phyloP scores from a whole-genome alignment of 208 protist genomes.

The Acanthamoeba sp. region DNA sequence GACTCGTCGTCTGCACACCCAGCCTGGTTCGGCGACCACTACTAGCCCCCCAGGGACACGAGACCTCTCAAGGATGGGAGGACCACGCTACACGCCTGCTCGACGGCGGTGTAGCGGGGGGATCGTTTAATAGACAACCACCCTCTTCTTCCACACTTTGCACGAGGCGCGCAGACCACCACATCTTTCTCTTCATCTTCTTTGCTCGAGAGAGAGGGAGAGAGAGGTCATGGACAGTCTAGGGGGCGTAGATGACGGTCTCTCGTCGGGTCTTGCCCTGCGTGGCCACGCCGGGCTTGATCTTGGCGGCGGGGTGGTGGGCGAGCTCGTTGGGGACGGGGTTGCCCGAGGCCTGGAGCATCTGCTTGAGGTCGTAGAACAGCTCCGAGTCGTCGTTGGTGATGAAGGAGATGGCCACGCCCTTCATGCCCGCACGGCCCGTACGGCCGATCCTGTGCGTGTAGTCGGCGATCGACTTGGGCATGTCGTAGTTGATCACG shows the following conservation, averaged over 20 bases:
- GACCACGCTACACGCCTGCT: neutral
- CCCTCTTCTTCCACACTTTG: too few relatives aligned
- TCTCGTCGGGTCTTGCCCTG: slow-evolving; percentile 38
- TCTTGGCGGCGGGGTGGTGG: slow-evolving; percentile 31
- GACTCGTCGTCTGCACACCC: neutral
- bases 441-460: slow-evolving; percentile 88
- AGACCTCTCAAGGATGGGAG: neutral
- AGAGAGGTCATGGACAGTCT: neutral
- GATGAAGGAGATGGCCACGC: slow-evolving; percentile 88
- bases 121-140: neutral
- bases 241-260: slow-evolving; percentile 61
- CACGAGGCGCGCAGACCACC: neutral
- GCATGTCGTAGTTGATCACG: slow-evolving; percentile 86
- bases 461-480: slow-evolving; percentile 87
- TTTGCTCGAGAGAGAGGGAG: too few relatives aligned
- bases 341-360: slow-evolving; percentile 78
- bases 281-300: slow-evolving; percentile 11
- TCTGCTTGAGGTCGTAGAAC: slow-evolving; percentile 89
- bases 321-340: slow-evolving; percentile 60
- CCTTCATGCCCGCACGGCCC: slow-evolving; percentile 88
- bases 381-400: slow-evolving; percentile 88
- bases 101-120: too few relatives aligned
- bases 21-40: slow-evolving; percentile 22
- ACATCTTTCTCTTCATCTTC: neutral
- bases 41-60: neutral